Conservation (phyloP, 2,329 filamentous ascomycete species). For the Aaosphaeria arxii region DNA sequence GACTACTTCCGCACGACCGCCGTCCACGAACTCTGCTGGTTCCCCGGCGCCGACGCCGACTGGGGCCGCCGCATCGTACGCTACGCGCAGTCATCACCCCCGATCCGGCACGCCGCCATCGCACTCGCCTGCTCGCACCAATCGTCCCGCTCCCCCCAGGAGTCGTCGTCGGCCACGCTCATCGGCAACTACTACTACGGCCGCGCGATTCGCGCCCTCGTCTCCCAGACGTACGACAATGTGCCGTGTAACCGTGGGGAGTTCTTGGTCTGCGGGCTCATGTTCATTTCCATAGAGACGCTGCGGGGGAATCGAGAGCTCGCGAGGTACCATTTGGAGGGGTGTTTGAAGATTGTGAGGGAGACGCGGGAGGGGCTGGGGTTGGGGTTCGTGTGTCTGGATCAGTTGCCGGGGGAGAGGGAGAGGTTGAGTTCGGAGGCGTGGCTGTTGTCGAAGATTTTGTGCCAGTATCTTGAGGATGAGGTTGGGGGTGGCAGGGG, state of each 20-base stretch:
- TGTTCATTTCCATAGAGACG: constrained; percentile 14
- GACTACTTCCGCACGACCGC: constrained; percentile 13
- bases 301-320: constrained; percentile 9
- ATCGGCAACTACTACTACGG: constrained; percentile 5
- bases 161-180: constrained; percentile 5
- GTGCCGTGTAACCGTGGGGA: constrained; percentile 5
- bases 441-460: too few relatives aligned
- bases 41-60: constrained; percentile 6
- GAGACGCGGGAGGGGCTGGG: constrained; percentile 7
- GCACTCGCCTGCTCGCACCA: constrained; percentile 13
- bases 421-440: too few relatives aligned
- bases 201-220: constrained; percentile 11
- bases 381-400: background rate
- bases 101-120: constrained; percentile 13
- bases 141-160: constrained; percentile 3
- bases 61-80: constrained; percentile 11
- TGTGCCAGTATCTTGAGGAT: too few relatives aligned
- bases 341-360: constrained; percentile 13
- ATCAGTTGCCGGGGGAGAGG: too few relatives aligned
- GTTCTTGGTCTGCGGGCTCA: constrained; percentile 12
- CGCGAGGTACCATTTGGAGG: constrained; percentile 10
- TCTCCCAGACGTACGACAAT: constrained; percentile 10
- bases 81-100: constrained; percentile 7
- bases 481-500: too few relatives aligned
- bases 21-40: constrained; percentile 12